These are phyloP conservation scores for Strobilomyces echinocephalus DNA, from an alignment of 768 basidiomycete genomes.

Conservation along the genomic window DNA sequence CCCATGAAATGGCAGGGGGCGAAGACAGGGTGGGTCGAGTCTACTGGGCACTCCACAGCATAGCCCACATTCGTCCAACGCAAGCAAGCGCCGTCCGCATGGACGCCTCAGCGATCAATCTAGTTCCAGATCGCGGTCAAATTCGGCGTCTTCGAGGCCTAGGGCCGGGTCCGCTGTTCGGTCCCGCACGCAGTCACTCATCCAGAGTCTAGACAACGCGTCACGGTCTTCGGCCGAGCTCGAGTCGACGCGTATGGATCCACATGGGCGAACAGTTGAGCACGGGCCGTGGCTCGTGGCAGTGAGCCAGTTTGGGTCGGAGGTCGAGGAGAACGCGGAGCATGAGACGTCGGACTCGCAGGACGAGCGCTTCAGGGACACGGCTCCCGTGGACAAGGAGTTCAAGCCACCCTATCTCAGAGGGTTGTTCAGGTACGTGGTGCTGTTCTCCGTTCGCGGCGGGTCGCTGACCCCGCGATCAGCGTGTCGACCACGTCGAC, in stretches of 20 bases:
- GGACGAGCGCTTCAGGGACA: constrained; percentile 44
- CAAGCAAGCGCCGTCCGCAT: constrained; percentile 31
- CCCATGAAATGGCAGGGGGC: constrained; percentile 56
- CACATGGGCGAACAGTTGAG: no score
- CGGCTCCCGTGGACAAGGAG: constrained; percentile 58
- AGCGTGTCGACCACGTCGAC: constrained; percentile 96
- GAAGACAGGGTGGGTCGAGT: constrained; percentile 51
- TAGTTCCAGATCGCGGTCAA: constrained; percentile 27
- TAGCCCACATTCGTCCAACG: constrained; percentile 42
- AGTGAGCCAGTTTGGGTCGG: no score
- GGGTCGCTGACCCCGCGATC: constrained; percentile 1
- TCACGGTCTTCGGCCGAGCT: constrained; percentile 58
- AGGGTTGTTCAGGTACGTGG: constrained; percentile 82
- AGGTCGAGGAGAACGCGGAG: no score
- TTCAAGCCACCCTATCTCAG: constrained; percentile 95
- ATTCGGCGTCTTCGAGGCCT: constrained; percentile 34
- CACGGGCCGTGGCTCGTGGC: no score
- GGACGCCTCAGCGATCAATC: constrained; percentile 36
- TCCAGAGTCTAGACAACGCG: constrained; percentile 59
- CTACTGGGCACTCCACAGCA: constrained; percentile 49
- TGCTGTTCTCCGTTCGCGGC: background rate
- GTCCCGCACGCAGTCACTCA: constrained; percentile 61
- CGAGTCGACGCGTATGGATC: constrained; percentile 36
- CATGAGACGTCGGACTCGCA: no score
- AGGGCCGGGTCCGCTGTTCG: constrained; percentile 50